Percentiles rank a stretch among this genome's conserved stretches.
Evolutionary conservation across 2,329 filamentous ascomycete species (phyloP).

Genomic region (Alternaria gansuensis): DNA sequence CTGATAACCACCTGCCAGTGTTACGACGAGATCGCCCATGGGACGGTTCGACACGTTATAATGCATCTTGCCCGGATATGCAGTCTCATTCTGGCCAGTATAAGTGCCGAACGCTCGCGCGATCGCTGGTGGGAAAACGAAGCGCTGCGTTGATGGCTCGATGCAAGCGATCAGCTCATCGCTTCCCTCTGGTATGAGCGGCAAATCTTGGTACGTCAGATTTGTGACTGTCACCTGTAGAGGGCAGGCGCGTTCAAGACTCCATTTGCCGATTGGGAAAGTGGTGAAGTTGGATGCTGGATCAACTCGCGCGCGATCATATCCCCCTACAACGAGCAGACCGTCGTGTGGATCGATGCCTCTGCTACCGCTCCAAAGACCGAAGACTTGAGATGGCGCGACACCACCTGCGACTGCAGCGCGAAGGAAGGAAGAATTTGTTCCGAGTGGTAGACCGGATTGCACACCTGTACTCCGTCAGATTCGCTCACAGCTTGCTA

Average conservation of each 20-base stretch:
- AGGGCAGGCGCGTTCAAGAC: slow-evolving; percentile 15
- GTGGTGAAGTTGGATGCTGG: slow-evolving; percentile 14
- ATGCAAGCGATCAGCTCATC: slow-evolving; percentile 14
- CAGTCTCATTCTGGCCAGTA: slow-evolving; percentile 11
- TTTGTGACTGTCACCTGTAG: slow-evolving; percentile 20
- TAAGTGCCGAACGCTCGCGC: slow-evolving; percentile 3
- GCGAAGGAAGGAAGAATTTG: slow-evolving; percentile 22
- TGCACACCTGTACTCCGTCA: slow-evolving; percentile 11
- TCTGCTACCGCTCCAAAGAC: slow-evolving; percentile 22
- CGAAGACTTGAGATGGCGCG: slow-evolving; percentile 22
- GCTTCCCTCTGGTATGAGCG: slow-evolving; percentile 7
- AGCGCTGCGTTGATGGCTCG: slow-evolving; percentile 17
- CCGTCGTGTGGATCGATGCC: slow-evolving; percentile 19
- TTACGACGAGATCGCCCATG: slow-evolving; percentile 14
- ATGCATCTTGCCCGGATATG: slow-evolving; percentile 13
- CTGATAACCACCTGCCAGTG: slow-evolving; percentile 16
- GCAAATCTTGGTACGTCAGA: slow-evolving; percentile 8
- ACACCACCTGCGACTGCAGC: slow-evolving; percentile 20
- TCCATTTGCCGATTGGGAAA: slow-evolving; percentile 21
- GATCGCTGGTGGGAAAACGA: slow-evolving; percentile 15
- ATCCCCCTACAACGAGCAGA: slow-evolving; percentile 22
- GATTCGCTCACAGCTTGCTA: background rate
- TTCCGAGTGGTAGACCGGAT: slow-evolving; percentile 22
- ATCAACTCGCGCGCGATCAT: slow-evolving; percentile 20
- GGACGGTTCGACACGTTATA: slow-evolving; percentile 14